phyloP scores from a whole-genome alignment of 116 monocot species.

The Dioscorea cayenensis region DNA sequence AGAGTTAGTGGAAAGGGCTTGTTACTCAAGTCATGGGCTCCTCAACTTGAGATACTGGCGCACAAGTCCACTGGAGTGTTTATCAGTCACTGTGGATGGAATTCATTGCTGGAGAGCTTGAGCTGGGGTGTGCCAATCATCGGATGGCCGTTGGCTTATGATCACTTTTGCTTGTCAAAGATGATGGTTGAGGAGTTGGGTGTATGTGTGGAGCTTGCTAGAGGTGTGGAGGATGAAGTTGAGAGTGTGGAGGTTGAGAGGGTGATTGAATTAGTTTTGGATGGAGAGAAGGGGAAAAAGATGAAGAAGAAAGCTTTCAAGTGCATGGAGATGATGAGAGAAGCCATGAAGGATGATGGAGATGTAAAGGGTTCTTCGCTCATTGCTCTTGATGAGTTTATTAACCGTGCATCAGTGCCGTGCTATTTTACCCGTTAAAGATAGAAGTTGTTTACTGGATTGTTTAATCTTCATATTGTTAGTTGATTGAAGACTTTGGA shows the following conservation, averaged over 20 bases:
- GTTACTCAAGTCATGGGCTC: conserved; percentile 40
- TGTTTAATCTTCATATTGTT: too few species aligned
- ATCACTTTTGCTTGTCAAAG: conserved; percentile 42
- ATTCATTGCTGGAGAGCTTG: conserved; percentile 48
- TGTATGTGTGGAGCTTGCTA: conserved; percentile 28
- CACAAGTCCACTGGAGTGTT: conserved; percentile 9
- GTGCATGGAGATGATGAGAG: conserved; percentile 10
- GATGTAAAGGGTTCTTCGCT: conserved; percentile 14
- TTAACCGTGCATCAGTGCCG: neutral
- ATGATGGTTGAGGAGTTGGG: conserved; percentile 32
- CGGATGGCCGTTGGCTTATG: conserved; percentile 36
- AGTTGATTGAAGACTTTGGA: too few species aligned
- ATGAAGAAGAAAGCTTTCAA: conserved; percentile 14
- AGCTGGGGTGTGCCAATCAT: conserved; percentile 20
- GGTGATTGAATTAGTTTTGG: conserved; percentile 14
- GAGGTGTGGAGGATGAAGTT: conserved; percentile 15
- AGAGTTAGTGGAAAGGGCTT: neutral
- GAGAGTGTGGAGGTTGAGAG: conserved; percentile 11
- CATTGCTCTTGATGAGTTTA: conserved; percentile 14
- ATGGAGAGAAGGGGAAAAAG: conserved; percentile 14
- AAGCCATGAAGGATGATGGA: conserved; percentile 10
- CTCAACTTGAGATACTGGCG: conserved; percentile 48
- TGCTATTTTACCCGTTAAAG: conserved; percentile 14
- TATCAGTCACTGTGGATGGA: conserved; percentile 70
- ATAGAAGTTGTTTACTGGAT: neutral